Percentiles rank a stretch among this genome's conserved stretches.
These are phyloP conservation scores for Thamnidium elegans DNA, from an alignment of 192 early-diverging fungal species.

Conservation along the genomic window DNA sequence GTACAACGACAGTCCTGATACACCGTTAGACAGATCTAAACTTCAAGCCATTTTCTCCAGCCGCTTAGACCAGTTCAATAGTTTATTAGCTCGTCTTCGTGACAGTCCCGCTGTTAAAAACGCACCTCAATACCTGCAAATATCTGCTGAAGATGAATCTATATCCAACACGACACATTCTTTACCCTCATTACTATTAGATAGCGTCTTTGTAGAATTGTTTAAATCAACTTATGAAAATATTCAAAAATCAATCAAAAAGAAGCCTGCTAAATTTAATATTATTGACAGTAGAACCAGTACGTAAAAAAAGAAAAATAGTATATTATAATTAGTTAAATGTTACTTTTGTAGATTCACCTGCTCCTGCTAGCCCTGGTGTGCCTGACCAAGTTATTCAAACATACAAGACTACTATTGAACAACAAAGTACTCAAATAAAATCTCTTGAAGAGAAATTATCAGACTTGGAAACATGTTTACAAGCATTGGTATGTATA, in stretches of 20 bases:
- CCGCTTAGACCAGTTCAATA: conserved; percentile 86
- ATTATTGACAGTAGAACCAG: conserved; percentile 7
- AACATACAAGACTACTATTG: conserved; percentile 12
- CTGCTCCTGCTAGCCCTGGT: not conserved
- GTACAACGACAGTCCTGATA: conserved; percentile 81
- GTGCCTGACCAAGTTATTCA: not conserved
- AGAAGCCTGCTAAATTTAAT: conserved; percentile 33
- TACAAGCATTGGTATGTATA: not conserved
- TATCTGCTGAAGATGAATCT: conserved; percentile 60
- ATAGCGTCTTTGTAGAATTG: conserved; percentile 80
- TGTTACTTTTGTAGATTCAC: not conserved
- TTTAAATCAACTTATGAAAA: conserved; percentile 73
- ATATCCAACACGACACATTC: conserved; percentile 33
- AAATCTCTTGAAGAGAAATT: conserved; percentile 15
- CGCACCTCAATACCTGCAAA: conserved; percentile 60
- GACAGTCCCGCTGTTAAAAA: conserved; percentile 82
- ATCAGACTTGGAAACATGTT: not conserved
- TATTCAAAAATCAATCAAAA: conserved; percentile 42
- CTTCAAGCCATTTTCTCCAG: conserved; percentile 83
- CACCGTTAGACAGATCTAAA: conserved; percentile 65
- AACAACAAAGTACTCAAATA: conserved; percentile 17
- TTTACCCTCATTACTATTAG: conserved; percentile 74
- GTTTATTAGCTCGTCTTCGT: conserved; percentile 78
- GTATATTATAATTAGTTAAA: not conserved
- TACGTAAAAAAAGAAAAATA: not conserved